phyloP scores from a whole-genome alignment of 768 basidiomycete species.

The Lactarius evosmus region DNA sequence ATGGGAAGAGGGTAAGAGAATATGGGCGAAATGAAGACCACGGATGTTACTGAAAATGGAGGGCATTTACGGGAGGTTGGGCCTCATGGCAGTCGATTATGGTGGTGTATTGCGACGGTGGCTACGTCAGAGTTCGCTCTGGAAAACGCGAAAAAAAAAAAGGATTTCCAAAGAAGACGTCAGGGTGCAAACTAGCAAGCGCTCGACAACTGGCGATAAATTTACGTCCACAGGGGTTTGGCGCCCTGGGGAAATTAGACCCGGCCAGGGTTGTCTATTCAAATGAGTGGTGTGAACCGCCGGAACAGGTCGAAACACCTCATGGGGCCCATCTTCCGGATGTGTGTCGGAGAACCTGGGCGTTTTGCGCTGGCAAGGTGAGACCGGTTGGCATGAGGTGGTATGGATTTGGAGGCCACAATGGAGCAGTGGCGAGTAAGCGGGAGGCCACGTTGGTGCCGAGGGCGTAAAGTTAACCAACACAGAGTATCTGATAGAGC shows the following conservation, averaged over 20 bases:
- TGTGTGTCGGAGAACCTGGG: constrained; percentile 2
- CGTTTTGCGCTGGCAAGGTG: not conserved
- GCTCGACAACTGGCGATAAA: constrained; percentile 11
- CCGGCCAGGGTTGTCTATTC: constrained; percentile 6
- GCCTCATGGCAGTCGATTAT: constrained; percentile 12
- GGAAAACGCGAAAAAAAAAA: constrained; percentile 3
- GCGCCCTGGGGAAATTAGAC: constrained; percentile 23
- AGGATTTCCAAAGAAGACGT: constrained; percentile 8
- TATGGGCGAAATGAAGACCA: constrained; percentile 18
- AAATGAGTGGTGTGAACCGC: not conserved
- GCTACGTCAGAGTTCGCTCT: constrained; percentile 25
- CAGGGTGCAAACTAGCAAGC: not conserved
- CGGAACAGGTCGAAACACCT: not conserved
- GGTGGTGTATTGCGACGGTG: constrained; percentile 13
- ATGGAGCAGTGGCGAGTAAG: not conserved
- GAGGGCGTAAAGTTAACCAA: constrained; percentile 8
- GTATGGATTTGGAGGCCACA: not conserved
- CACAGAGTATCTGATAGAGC: not conserved
- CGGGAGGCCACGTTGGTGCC: constrained; percentile 1
- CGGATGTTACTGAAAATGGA: constrained; percentile 7
- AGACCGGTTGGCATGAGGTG: not conserved
- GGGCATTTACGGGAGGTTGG: constrained; percentile 10
- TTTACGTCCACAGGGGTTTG: constrained; percentile 19
- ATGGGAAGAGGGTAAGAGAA: not conserved
- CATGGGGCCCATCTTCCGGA: not conserved